Evolutionary conservation across 257 asterid genomes (phyloP), one percentile per base, ranked within the genome.

Genomic region (Scutellaria galericulata): DNA sequence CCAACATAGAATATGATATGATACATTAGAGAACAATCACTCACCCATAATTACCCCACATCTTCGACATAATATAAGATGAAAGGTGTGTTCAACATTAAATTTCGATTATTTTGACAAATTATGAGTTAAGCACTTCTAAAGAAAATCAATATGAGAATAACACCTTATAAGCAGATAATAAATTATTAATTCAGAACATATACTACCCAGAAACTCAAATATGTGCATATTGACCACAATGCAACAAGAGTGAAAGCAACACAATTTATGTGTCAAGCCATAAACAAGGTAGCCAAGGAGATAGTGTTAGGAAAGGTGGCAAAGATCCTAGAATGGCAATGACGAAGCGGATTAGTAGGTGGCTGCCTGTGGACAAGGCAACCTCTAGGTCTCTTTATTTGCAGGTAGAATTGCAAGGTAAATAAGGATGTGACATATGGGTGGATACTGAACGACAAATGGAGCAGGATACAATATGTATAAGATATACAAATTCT

Each of bases 41-140:
- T 27, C 59, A 55, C 22, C 51, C 41, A 7, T 18, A 20, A 72
- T 14, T 46, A 35, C 53, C 37, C 44, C 42, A 42, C 27, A 82
- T 78, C 82, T 84, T 79, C 66, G 44, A 45, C 31, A 7, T 46
- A 46, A 31, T 18, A 57, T 45, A 44, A n/a, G 69, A 45, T 20
- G 67, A 18, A 10, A 71, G 18, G n/a, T 5, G 7, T 22, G 59
- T 9, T 59, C 5, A 20, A 14, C 20, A 52, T 52, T 24, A 56
- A 31, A 1, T 57, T 22, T 6, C 9, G 5, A 56, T 24, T 13
- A 27, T 24, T 27, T 11, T 11, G 15, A 14, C 40, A 55, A 24
- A 31, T 10, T 35, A 55, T 22, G 39, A 55, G 61, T 13, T 22
- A 55, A 22, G 12, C 7, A 55, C 7, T 55, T 20, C 13, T 27